Evolutionary conservation across 2,329 filamentous ascomycete genomes (phyloP), one percentile per base, ranked within the genome.

Genomic region (Verticillium nonalfalfae): DNA sequence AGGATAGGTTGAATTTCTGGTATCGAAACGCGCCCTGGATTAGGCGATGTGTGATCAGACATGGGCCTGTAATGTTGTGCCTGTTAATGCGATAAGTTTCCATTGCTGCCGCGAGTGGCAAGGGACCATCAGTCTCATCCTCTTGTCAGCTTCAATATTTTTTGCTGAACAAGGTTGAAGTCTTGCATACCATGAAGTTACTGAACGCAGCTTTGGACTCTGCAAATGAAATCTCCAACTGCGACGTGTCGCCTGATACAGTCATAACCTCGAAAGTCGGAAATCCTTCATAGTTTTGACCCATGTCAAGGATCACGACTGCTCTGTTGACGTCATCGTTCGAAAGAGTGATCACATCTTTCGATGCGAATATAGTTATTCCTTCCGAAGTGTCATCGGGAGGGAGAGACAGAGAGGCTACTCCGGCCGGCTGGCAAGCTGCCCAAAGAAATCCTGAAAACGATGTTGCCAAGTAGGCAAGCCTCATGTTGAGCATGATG

Each of bases 1-100:
- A 70, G 1, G 70, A 73, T 1, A 76, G 65, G 36, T 72, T 74
- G 9, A 75, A 64, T 63, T 74, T 74, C 63, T 75, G 73, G 61
- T 75, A 75, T 7, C 73, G 66, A 35, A 75, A 69, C 7, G 65
- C 71, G 3, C 73, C 73, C 61, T 76, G 73, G 14, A 75, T 68
- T 6, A 75, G 68, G n/a, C 70, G 68, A 61, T 74, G 75, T 0
- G 65, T 69, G 33, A 71, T 64, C 13, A 59, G 55, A 0, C 59
- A 64, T 1, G 64, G 54, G 5, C 60, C 61, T 9, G 67, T 70
- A 57, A 76, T 67, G 58, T 74, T 74, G 65, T 75, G 74, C 4
- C 63, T 66, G 45, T 72, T 74, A 3, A 75, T 63, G 7, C 73
- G 66, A 61, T 74, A 75, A 1, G 71, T 73, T 56, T 76, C 72